phyloP scores from a whole-genome alignment of 2,329 filamentous ascomycete species.

The Apiospora malaysiana region DNA sequence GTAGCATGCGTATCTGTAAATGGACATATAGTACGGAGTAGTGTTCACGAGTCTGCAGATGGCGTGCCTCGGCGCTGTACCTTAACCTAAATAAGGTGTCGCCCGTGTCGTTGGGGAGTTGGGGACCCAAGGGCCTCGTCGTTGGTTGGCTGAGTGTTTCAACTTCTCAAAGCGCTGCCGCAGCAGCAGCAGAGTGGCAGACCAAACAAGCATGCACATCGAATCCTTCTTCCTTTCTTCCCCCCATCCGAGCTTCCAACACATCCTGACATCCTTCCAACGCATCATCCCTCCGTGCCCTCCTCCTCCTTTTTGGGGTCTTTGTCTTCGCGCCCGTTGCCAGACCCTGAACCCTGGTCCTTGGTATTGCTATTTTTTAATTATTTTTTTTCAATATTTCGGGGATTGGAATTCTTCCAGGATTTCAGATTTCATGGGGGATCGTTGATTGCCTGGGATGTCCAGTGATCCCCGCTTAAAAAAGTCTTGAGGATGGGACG shows the following conservation, averaged over 20 bases:
- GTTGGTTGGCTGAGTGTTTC: slow-evolving; percentile 11
- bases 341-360: not conserved
- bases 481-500: slow-evolving; percentile 14
- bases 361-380: too few species aligned
- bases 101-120: not conserved
- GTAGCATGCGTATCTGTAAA: not conserved
- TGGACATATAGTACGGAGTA: not conserved
- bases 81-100: slow-evolving; percentile 14
- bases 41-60: slow-evolving; percentile 6
- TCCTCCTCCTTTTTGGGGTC: not conserved
- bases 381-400: not conserved
- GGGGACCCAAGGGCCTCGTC: too few species aligned
- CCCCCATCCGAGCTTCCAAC: slow-evolving; percentile 1
- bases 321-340: not conserved
- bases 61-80: slow-evolving; percentile 16
- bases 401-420: not conserved
- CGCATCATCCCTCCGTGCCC: not conserved
- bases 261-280: not conserved
- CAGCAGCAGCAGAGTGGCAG: too few species aligned
- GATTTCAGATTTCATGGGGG: not conserved
- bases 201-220: not conserved
- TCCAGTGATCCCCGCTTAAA: not conserved
- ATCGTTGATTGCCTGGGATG: not conserved
- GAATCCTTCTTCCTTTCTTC: not conserved
- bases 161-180: not conserved